Conservation (phyloP, 768 basidiomycete genomes). For the Termitomyces bulborhizus region DNA sequence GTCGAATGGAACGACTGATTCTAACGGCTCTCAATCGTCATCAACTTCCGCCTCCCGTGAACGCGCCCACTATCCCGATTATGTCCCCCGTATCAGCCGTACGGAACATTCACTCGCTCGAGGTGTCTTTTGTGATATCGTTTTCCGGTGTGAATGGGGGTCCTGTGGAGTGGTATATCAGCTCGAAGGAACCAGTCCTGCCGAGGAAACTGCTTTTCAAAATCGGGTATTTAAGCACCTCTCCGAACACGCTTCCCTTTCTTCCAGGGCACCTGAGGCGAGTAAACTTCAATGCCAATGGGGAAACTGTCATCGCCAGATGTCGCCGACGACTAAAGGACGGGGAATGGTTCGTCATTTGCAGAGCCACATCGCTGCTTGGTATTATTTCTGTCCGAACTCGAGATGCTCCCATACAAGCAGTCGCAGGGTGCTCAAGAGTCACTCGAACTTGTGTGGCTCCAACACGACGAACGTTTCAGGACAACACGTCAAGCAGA, state of each 20-base stretch:
- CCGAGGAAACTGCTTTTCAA: neutral
- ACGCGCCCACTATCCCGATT: neutral
- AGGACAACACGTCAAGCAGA: neutral
- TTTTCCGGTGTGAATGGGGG: neutral
- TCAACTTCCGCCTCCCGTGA: neutral
- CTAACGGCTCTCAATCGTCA: neutral
- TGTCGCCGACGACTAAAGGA: neutral
- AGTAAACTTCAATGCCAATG: neutral
- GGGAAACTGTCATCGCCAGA: neutral
- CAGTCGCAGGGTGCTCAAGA: neutral
- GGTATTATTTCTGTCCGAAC: slow-evolving; percentile 3
- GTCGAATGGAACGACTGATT: neutral
- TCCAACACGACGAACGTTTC: neutral
- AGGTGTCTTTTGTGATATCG: neutral
- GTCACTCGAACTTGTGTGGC: neutral
- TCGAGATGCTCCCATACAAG: neutral
- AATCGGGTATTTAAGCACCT: neutral
- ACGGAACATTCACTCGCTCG: neutral
- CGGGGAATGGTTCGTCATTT: slow-evolving; percentile 1
- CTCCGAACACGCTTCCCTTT: neutral
- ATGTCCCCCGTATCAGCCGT: neutral
- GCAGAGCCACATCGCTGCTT: neutral
- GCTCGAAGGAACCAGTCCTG: neutral
- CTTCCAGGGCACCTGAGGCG: neutral
- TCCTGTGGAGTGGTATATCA: neutral